Evolutionary conservation across 2,329 filamentous ascomycete species (phyloP), one percentile per base, ranked within the genome.

Genomic region (Penicillium hordei): DNA sequence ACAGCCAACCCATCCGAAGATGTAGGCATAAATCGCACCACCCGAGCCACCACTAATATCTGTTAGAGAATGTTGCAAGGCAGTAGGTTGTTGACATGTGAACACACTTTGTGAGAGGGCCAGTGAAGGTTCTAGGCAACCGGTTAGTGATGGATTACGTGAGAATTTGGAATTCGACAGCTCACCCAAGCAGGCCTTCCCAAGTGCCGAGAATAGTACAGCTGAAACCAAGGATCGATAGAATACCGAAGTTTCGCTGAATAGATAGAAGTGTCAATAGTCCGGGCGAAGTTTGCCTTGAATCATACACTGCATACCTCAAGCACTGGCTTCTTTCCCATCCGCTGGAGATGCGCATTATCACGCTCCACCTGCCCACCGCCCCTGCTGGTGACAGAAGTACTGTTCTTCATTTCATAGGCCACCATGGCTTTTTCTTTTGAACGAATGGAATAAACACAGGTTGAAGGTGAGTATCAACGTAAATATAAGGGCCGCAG

Each of bases 201-300:
- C 74, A 76, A 23, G 72, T 75, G 48, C 64, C 65, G 65, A 76
- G 72, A 48, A 76, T 67, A 8, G 73, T 74, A 58, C 70, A 71
- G 23, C 72, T 74, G 57, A 76, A 76, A 12, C 74, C 74, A 19
- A 75, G 68, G 29, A 73, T 75, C 9, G 74, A 75, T 33, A 76
- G 58, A 49, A 76, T 69, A 6, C 74, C 68, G 36, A 76, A 76
- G 52, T 75, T 76, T 56, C 74, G 70, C 73, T 76, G 23, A 27
- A n/a, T 27, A 13, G 17, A 12, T 27, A 1, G 23, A 44, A 3
- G 25, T 19, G 25, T 45, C 23, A 45, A 29, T 19, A 45, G 3
- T 13, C 3, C 23, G 6, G 9, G 9, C 19, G 3, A 12, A 2
- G 10, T 25, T 17, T 25, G 5, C 9, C 5, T 29, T 8, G 17